Conservation (phyloP, 2,329 filamentous ascomycete species). For the Torrubiella hemipterigena region DNA sequence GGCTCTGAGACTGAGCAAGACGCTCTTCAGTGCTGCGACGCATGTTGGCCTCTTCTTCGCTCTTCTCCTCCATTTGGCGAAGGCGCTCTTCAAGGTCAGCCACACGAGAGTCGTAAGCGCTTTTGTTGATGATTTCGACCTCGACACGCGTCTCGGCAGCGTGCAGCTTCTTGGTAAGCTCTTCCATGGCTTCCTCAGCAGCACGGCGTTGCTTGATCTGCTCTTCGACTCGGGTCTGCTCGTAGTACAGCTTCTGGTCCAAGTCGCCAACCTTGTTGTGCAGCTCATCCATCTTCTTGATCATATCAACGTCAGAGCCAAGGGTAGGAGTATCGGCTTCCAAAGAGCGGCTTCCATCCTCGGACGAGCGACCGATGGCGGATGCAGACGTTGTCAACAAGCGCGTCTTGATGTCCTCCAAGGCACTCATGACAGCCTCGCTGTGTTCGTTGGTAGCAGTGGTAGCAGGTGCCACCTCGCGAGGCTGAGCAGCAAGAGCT, state of each 20-base stretch:
- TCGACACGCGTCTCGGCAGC: constrained; percentile 46
- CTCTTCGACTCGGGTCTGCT: constrained; percentile 34
- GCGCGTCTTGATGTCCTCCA: constrained; percentile 51
- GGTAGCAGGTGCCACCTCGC: constrained; percentile 16
- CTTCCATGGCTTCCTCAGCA: constrained; percentile 40
- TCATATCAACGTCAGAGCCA: constrained; percentile 37
- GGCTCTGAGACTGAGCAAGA: constrained; percentile 58
- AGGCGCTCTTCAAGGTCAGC: constrained; percentile 59
- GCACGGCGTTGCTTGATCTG: constrained; percentile 35
- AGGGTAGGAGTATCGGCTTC: constrained; percentile 38
- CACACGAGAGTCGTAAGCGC: constrained; percentile 47
- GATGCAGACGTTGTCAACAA: constrained; percentile 12
- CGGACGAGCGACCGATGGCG: not conserved
- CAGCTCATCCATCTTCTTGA: constrained; percentile 44
- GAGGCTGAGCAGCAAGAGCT: constrained; percentile 48
- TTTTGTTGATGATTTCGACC: constrained; percentile 49
- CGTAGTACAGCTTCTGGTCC: constrained; percentile 40
- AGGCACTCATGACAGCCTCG: constrained; percentile 50
- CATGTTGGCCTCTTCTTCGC: constrained; percentile 49
- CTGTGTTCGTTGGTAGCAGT: constrained; percentile 17
- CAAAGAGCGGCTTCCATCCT: constrained; percentile 40
- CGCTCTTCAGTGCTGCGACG: constrained; percentile 61
- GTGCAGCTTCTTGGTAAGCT: constrained; percentile 42
- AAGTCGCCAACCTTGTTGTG: constrained; percentile 48
- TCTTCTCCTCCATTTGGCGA: constrained; percentile 47